phyloP scores from a whole-genome alignment of 1,284 basidiomycete species.

The Rhodotorula sp. region DNA sequence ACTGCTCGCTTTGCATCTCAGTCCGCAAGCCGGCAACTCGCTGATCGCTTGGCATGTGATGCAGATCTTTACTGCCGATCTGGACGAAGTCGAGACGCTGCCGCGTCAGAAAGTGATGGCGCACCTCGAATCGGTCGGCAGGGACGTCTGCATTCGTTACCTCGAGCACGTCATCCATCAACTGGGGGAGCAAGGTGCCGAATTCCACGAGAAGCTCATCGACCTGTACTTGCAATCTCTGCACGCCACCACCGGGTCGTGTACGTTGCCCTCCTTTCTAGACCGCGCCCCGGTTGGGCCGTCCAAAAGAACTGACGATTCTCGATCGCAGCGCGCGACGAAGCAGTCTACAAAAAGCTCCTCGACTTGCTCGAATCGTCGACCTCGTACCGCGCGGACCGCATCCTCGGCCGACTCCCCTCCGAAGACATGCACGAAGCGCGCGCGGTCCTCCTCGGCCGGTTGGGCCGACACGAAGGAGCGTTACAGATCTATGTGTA shows the following conservation, averaged over 20 bases:
- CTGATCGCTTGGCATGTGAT: background rate
- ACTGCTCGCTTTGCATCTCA: background rate
- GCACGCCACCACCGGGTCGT: conserved; percentile 56
- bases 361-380: conserved; percentile 73
- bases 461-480: conserved; percentile 84
- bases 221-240: conserved; percentile 76
- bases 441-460: conserved; percentile 82
- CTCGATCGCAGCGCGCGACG: conserved; percentile 41
- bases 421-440: conserved; percentile 70
- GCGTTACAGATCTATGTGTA: conserved; percentile 92
- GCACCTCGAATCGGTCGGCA: conserved; percentile 71
- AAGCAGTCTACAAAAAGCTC: conserved; percentile 64
- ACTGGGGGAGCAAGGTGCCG: conserved; percentile 63
- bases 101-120: conserved; percentile 65
- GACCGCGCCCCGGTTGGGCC: too few relatives aligned
- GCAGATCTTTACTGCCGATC: conserved; percentile 90
- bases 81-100: conserved; percentile 69
- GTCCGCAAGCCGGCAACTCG: background rate
- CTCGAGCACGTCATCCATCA: conserved; percentile 82
- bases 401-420: conserved; percentile 72
- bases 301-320: background rate
- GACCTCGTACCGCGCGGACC: conserved; percentile 69
- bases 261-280: conserved; percentile 6
- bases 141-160: conserved; percentile 65
- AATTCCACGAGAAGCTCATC: conserved; percentile 82